phyloP scores from a whole-genome alignment of 257 asterid species.

The Echites panduratus region DNA sequence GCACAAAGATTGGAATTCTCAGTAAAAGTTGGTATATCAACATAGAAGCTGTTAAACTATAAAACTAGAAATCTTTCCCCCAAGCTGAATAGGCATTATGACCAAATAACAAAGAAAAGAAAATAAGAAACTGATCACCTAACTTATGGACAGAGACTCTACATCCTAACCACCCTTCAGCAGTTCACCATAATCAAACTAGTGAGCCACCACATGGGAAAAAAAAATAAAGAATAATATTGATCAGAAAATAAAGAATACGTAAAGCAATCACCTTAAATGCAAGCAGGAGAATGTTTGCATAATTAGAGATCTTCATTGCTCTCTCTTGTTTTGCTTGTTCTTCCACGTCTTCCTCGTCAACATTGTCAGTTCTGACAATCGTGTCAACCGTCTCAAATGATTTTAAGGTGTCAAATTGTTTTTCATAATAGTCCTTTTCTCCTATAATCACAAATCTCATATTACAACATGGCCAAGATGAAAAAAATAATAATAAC shows the following conservation, averaged over 20 bases:
- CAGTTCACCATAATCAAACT: neutral
- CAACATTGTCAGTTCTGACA: constrained; percentile 38
- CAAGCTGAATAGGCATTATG: neutral
- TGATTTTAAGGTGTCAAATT: constrained; percentile 66
- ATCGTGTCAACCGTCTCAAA: constrained; percentile 65
- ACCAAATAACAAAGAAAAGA: neutral
- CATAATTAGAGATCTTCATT: constrained; percentile 78
- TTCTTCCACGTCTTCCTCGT: constrained; percentile 59
- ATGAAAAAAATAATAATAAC: neutral
- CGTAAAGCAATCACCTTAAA: constrained; percentile 48
- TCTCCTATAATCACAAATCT: constrained; percentile 42
- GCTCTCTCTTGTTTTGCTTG: constrained; percentile 72
- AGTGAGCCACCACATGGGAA: neutral
- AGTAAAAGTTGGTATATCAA: neutral
- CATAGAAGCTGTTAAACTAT: neutral
- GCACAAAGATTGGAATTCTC: neutral
- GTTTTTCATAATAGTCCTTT: constrained; percentile 70
- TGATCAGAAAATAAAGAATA: too few species aligned
- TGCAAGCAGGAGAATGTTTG: constrained; percentile 60
- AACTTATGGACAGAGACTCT: neutral
- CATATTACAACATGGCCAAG: constrained; percentile 2
- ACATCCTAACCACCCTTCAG: neutral
- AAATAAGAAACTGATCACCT: neutral
- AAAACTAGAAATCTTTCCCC: neutral
- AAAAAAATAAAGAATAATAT: neutral